Base-by-base conservation (phyloP, 2,329 filamentous ascomycete genomes). In the Lecanoromycetidae sp. region DNA sequence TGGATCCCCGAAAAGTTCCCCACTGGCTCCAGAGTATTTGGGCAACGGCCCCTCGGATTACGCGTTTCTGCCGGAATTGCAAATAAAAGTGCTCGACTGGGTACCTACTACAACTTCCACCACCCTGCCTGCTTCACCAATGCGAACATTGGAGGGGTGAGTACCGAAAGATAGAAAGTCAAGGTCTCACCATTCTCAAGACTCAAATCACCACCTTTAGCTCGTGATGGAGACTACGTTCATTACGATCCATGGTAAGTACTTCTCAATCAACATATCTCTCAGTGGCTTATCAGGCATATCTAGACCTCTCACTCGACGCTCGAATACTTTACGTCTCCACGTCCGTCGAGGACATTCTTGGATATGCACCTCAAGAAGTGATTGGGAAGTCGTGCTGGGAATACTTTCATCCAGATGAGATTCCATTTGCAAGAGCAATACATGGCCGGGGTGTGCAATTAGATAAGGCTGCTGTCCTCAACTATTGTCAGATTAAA, bases 201-300 rank as follows among this genome's bases (percentile, higher is more conserved):
- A 32, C 20, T 42, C 36, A 22, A 13, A 12, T 9, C 29, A 12
- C 23, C 22, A 25, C 30, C n/a, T 19, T 17, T 15, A 40, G 15
- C 30, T 19, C 43, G 40, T 12, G 30, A 85, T 86, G 84, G 84
- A 88, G 66, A 83, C 83, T 56, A 91, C 86, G 26, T 93, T 93
- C 67, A 91, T 93, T 68, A 87, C 85, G 56, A 91, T 93, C 61
- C 86, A 91, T 62, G 86, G 86, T 84, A 67, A 69, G 79, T 71
- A 49, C 39, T 47, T 27, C 48, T 49, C 40, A 13, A 45, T 53
- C 38, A 15, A 15, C 26, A 10, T 7, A 43, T 47, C 35, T 32
- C 45, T 42, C 19, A 29, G 40, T 40, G 48, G 38, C 50, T 57
- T 52, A 57, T 43, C 46, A 36, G 38, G 40, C 49, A 48, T 57